Evolutionary conservation across 345 rosid genomes (phyloP).

Genomic region (Rubroshorea leprosula): DNA sequence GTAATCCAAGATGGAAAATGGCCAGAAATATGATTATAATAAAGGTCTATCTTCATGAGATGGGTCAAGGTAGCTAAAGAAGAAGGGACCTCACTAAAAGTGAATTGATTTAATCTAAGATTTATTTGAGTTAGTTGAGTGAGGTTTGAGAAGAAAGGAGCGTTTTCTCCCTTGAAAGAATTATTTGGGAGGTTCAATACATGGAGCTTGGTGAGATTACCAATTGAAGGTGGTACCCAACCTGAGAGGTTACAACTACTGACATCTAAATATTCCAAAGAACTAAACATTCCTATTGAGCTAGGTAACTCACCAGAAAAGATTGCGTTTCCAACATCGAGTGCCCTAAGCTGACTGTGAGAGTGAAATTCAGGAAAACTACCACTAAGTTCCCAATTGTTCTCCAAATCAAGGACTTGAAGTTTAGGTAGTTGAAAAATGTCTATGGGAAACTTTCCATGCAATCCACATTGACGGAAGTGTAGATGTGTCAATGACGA

Average conservation of each 20-base stretch:
- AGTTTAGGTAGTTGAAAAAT: too few species aligned
- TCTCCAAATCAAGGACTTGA: neutral
- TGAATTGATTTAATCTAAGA: too few species aligned
- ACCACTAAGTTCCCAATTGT: neutral
- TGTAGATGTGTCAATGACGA: too few species aligned
- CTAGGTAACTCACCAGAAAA: neutral
- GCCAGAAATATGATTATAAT: too few species aligned
- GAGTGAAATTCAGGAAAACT: neutral
- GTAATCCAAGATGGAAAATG: neutral
- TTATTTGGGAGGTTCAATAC: neutral
- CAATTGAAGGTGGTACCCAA: neutral
- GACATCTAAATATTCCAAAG: neutral
- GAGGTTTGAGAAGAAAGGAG: constrained; percentile 12
- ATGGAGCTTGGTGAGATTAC: neutral
- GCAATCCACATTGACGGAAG: too few species aligned
- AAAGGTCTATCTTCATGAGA: too few species aligned
- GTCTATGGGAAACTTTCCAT: too few species aligned
- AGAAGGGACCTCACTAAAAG: neutral
- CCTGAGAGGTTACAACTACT: neutral
- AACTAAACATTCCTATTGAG: neutral
- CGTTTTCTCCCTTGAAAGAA: neutral
- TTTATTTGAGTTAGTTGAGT: neutral
- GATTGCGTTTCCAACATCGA: too few species aligned
- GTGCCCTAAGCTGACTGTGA: neutral
- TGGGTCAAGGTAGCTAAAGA: neutral